Evolutionary conservation across 1,284 basidiomycete genomes (phyloP), one percentile per base, ranked within the genome.

Genomic region (Golubevia pallescens): DNA sequence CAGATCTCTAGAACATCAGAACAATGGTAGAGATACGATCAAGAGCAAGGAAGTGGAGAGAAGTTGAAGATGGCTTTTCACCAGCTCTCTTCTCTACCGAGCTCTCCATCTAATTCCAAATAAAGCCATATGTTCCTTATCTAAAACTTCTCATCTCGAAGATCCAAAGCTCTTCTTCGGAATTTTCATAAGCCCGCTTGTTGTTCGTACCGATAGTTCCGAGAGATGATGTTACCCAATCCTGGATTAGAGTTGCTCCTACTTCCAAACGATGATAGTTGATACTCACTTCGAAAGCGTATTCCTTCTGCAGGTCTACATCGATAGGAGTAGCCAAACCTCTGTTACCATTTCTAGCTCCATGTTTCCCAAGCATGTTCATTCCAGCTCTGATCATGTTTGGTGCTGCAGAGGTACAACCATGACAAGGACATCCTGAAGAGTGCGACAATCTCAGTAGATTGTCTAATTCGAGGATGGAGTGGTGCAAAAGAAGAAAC

Each of bases 211-310:
- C 28, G 28, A 28, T 28, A 28, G 28, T 28, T 28, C 28, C 28
- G 28, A 28, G 28, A 28, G 28, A 28, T 28, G 28, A 28, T 28
- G 28, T 28, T 28, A 28, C 28, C 28, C n/a, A 28, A 28, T 28
- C 28, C 28, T 28, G 28, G 28, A 28, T 28, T 28, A 28, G 28
- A 28, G 28, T 28, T 28, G 28, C 28, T 28, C 28, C 28, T 28
- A 28, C 28, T 28, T 28, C 28, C 28, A 28, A 28, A 28, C 28
- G 28, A 28, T 28, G 28, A 28, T 28, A 28, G 62, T 42, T 13
- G 58, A 59, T n/a, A 81, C 87, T 65, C 74, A 92, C 93, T 89
- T 98, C 95, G 80, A 97, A 98, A 0, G 95, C 95, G 86, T 97
- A 98, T 87, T 98, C 95, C 83, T 92, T 94, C 86, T 94, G 65